These are phyloP conservation scores for Astragalus membranaceus DNA, from an alignment of 306 rosid species.

Conservation along the genomic window DNA sequence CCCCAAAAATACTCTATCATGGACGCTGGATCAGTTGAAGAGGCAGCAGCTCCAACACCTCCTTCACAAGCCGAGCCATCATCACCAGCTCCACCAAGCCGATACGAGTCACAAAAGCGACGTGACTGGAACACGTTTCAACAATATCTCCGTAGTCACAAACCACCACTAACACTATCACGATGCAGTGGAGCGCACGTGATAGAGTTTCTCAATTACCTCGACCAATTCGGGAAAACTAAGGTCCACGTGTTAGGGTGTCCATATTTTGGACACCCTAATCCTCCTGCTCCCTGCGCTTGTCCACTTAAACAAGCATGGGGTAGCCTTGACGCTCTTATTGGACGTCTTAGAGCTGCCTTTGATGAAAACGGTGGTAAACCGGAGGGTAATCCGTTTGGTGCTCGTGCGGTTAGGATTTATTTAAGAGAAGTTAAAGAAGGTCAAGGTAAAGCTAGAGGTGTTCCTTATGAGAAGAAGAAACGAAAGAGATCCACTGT, in stretches of 20 bases:
- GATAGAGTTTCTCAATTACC: conserved; percentile 81
- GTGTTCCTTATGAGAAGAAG: conserved; percentile 90
- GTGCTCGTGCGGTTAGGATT: conserved; percentile 76
- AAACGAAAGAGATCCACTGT: conserved; percentile 57
- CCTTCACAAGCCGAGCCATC: conserved; percentile 3
- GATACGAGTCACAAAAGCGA: conserved; percentile 94
- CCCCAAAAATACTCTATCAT: too few relatives aligned
- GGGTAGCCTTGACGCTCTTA: conserved; percentile 95
- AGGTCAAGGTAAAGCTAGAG: conserved; percentile 85
- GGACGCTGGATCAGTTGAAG: too few relatives aligned
- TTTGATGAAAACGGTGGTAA: conserved; percentile 90
- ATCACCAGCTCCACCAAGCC: conserved; percentile 36
- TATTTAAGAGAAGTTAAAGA: conserved; percentile 81
- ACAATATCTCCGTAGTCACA: conserved; percentile 84
- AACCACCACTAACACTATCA: conserved; percentile 79
- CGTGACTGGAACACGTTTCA: conserved; percentile 96
- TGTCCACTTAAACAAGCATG: conserved; percentile 88
- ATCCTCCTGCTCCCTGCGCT: conserved; percentile 81
- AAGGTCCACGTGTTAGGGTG: conserved; percentile 74
- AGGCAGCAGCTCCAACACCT: too few relatives aligned
- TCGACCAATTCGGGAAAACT: conserved; percentile 94
- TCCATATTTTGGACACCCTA: conserved; percentile 70
- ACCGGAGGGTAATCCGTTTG: conserved; percentile 80
- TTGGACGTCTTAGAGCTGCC: conserved; percentile 95
- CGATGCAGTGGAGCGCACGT: conserved; percentile 99